Evolutionary conservation across 176 grass and related monocot species (phyloP).

Genomic region (Carex littledalei): DNA sequence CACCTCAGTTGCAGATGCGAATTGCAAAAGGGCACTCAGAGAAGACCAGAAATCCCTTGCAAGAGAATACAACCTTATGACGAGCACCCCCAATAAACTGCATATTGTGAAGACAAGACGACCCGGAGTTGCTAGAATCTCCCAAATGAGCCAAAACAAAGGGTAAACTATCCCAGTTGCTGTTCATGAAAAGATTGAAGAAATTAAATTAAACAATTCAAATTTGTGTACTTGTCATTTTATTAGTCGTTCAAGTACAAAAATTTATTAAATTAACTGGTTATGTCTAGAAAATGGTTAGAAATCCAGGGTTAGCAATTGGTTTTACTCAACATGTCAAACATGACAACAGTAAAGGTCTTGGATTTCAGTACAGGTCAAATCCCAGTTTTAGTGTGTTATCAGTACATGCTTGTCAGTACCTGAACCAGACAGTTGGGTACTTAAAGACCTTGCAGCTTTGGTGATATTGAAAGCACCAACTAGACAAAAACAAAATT

Average conservation of each 20-base stretch:
- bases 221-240: neutral
- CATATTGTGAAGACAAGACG: conserved; percentile 17
- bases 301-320: neutral
- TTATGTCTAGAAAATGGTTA: neutral
- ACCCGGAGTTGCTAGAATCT: conserved; percentile 32
- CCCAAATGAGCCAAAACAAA: conserved; percentile 25
- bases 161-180: conserved; percentile 22
- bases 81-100: conserved; percentile 31
- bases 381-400: neutral
- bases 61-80: conserved; percentile 44
- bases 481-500: neutral
- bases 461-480: neutral
- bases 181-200: neutral
- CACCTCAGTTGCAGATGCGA: conserved; percentile 56
- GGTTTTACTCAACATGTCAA: neutral
- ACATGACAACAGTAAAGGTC: neutral
- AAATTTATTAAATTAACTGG: neutral
- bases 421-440: neutral
- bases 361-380: neutral
- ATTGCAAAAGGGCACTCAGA: conserved; percentile 50
- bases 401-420: neutral
- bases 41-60: conserved; percentile 61
- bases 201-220: neutral
- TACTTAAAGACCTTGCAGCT: neutral
- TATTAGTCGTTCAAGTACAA: neutral